These are phyloP conservation scores for Daedaleopsis nitida DNA, from an alignment of 768 basidiomycete species.

Conservation along the genomic window DNA sequence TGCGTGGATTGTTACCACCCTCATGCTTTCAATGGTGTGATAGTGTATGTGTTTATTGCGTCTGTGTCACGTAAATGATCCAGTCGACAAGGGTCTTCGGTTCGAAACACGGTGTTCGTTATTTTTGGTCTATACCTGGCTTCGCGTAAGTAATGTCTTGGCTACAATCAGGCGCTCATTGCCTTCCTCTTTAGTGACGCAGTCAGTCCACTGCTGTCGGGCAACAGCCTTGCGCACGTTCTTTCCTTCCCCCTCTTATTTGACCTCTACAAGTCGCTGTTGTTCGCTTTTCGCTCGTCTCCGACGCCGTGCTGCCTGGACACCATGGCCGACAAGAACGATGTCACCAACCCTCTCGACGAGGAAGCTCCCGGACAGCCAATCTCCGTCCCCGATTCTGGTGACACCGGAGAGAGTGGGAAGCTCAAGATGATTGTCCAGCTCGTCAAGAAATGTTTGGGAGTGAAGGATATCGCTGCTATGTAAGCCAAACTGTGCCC, in stretches of 20 bases:
- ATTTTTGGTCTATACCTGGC: too few relatives aligned
- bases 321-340: constrained; percentile 17
- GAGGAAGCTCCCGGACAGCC: constrained; percentile 42
- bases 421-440: constrained; percentile 94
- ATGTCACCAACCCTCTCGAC: constrained; percentile 17
- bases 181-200: neutral
- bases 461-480: constrained; percentile 93
- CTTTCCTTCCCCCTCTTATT: constrained; percentile 9
- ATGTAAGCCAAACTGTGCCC: constrained; percentile 58
- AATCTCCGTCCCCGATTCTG: constrained; percentile 69
- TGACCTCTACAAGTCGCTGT: neutral
- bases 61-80: too few relatives aligned
- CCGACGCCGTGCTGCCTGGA: neutral
- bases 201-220: neutral
- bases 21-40: too few relatives aligned
- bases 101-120: too few relatives aligned
- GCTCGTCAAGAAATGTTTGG: constrained; percentile 87
- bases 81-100: too few relatives aligned
- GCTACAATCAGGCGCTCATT: neutral
- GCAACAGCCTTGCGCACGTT: constrained; percentile 9
- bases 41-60: too few relatives aligned
- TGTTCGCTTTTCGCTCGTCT: neutral
- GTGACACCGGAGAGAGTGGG: constrained; percentile 80
- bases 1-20: too few relatives aligned
- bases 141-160: neutral